A percentile compares a stretch with the other conserved stretches of the same genome.
These are phyloP conservation scores for Plectranthus barbatus DNA, from an alignment of 257 asterid genomes.

Conservation along the genomic window DNA sequence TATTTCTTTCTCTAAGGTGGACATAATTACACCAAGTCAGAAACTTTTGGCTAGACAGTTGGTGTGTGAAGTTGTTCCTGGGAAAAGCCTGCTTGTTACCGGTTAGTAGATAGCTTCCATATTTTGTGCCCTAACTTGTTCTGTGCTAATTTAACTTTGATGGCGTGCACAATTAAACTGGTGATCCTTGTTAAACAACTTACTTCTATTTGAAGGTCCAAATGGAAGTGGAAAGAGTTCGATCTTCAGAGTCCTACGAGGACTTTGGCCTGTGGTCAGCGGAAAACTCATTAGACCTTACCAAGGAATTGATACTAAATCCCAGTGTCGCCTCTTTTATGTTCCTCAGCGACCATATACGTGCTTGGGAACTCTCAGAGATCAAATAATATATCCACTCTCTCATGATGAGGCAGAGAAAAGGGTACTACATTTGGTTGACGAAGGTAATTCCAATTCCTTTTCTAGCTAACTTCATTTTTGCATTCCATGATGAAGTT, in stretches of 20 bases:
- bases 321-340: constrained; percentile 57
- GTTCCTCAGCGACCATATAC: constrained; percentile 97
- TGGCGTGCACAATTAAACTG: background rate
- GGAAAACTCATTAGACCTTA: constrained; percentile 72
- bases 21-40: constrained; percentile 82
- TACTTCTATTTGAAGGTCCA: constrained; percentile 56
- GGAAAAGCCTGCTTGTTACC: constrained; percentile 90
- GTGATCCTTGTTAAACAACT: background rate
- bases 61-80: constrained; percentile 65
- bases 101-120: constrained; percentile 53
- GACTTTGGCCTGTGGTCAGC: constrained; percentile 91
- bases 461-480: constrained; percentile 5
- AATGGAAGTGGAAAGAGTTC: constrained; percentile 99
- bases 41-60: constrained; percentile 81
- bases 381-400: constrained; percentile 94
- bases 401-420: constrained; percentile 76
- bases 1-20: constrained; percentile 81
- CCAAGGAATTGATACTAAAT: constrained; percentile 39
- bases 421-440: constrained; percentile 29
- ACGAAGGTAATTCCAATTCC: constrained; percentile 35
- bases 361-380: constrained; percentile 96
- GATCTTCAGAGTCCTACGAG: constrained; percentile 89
- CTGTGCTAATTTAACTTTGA: background rate
- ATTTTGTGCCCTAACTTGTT: background rate
- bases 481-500: background rate